Conservation (phyloP, 805 yeast genomes). For the Sugiyamaella mastotermitis region DNA sequence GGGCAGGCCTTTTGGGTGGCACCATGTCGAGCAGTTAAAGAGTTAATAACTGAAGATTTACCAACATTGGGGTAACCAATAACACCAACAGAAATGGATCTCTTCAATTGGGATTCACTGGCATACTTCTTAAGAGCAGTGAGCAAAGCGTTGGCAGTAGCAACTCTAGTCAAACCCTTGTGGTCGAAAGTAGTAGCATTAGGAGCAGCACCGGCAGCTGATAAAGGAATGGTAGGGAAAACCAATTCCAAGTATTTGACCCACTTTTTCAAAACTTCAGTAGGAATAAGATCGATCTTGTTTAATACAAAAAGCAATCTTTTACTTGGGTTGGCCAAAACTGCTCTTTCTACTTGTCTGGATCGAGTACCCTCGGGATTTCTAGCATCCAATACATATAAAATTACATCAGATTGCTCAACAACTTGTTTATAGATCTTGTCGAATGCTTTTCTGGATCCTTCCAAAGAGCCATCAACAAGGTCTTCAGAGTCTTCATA, state of each 20-base stretch:
- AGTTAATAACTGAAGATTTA: conserved; percentile 88
- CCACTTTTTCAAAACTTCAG: conserved; percentile 80
- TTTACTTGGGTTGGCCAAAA: conserved; percentile 71
- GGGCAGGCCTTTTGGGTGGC: conserved; percentile 69
- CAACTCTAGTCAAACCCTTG: conserved; percentile 62
- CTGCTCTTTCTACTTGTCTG: conserved; percentile 83
- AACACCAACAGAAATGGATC: conserved; percentile 89
- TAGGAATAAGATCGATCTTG: conserved; percentile 90
- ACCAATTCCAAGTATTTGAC: conserved; percentile 65
- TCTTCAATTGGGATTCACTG: conserved; percentile 71
- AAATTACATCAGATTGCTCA: conserved; percentile 83
- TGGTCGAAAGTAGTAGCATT: conserved; percentile 60
- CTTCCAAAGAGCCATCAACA: conserved; percentile 34
- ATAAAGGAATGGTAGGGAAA: conserved; percentile 90
- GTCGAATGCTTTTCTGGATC: conserved; percentile 71
- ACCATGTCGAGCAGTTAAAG: conserved; percentile 70
- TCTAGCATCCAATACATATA: conserved; percentile 94
- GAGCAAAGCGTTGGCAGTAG: conserved; percentile 67
- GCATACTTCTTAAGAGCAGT: conserved; percentile 84
- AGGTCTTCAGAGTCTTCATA: conserved; percentile 42
- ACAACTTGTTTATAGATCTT: conserved; percentile 90
- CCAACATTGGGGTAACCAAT: conserved; percentile 98
- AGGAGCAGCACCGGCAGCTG: conserved; percentile 63
- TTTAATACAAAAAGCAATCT: conserved; percentile 80
- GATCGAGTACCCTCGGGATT: conserved; percentile 96